Evolutionary conservation across 106 monocot genomes (phyloP).

Genomic region (Iris macrosiphon): DNA sequence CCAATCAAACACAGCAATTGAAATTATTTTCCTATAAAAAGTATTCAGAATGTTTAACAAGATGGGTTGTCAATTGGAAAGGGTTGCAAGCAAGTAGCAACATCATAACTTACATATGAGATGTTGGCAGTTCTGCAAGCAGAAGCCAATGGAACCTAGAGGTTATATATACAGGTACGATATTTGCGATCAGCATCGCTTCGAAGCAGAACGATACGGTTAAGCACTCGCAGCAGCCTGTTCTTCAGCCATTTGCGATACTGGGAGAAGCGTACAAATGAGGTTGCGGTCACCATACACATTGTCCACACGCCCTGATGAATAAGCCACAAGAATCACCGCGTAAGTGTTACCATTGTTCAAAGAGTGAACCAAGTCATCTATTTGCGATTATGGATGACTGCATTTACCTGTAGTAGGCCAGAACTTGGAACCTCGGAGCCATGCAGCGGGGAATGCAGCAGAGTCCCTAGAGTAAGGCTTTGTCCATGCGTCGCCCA

Average conservation of each 20-base stretch:
- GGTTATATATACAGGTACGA: constrained; percentile 14
- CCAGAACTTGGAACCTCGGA: constrained; percentile 88
- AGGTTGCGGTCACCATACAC: constrained; percentile 96
- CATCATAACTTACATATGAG: constrained; percentile 6
- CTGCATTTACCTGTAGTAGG: constrained; percentile 85
- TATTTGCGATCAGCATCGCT: background rate
- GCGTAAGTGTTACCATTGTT: no score
- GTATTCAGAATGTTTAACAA: no score
- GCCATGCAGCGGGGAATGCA: constrained; percentile 90
- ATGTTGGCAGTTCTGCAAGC: constrained; percentile 15
- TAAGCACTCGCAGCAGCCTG: constrained; percentile 72
- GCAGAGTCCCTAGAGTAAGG: constrained; percentile 96
- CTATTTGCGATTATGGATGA: background rate
- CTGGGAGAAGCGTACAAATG: constrained; percentile 86
- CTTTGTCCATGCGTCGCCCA: constrained; percentile 84
- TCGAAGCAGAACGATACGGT: background rate
- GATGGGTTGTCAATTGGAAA: no score
- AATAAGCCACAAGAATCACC: background rate
- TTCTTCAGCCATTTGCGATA: constrained; percentile 83
- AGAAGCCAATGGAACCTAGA: background rate
- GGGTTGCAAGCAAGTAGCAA: constrained; percentile 23
- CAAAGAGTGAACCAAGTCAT: background rate
- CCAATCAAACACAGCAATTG: no score
- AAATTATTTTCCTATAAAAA: no score
- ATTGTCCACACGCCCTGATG: constrained; percentile 90